Percentiles rank a stretch among this genome's conserved stretches.
Evolutionary conservation across 108 stramenopile genomes (phyloP).

Genomic region (Cyclotella cryptica): DNA sequence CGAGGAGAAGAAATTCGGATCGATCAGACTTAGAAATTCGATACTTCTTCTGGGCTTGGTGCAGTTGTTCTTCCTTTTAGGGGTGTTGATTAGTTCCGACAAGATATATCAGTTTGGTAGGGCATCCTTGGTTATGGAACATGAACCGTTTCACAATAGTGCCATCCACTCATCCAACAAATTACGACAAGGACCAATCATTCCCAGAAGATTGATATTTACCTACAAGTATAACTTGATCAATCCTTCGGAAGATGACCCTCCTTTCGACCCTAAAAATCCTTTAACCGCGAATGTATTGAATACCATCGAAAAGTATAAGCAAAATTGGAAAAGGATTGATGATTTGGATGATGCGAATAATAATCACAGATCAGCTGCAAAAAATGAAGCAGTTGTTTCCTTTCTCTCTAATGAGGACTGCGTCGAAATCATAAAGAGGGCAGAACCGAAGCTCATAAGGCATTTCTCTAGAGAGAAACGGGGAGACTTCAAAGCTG

Average conservation of each 20-base stretch:
- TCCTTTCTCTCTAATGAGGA: slow-evolving; percentile 35
- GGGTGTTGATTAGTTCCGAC: neutral
- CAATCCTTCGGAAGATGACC: slow-evolving; percentile 18
- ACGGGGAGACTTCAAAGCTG: slow-evolving; percentile 38
- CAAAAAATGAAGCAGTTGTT: neutral
- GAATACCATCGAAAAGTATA: slow-evolving; percentile 25
- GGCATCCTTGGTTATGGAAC: neutral
- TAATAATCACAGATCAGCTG: neutral
- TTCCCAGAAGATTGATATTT: slow-evolving; percentile 28
- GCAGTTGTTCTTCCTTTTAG: neutral
- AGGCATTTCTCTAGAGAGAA: slow-evolving; percentile 30
- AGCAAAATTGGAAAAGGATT: slow-evolving; percentile 16
- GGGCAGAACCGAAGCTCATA: slow-evolving; percentile 41
- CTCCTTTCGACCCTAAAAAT: slow-evolving; percentile 19
- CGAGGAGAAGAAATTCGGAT: neutral
- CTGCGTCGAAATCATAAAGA: slow-evolving; percentile 24
- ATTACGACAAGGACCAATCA: neutral
- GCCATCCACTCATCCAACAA: no score
- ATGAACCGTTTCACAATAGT: neutral
- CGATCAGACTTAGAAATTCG: neutral
- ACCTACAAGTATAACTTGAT: slow-evolving; percentile 37
- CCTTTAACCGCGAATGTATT: slow-evolving; percentile 27
- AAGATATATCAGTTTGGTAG: neutral
- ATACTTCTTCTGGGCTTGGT: neutral
- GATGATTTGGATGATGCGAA: slow-evolving; percentile 3